phyloP scores from a whole-genome alignment of 768 basidiomycete genomes.

The Gelatoporia subvermispora region DNA sequence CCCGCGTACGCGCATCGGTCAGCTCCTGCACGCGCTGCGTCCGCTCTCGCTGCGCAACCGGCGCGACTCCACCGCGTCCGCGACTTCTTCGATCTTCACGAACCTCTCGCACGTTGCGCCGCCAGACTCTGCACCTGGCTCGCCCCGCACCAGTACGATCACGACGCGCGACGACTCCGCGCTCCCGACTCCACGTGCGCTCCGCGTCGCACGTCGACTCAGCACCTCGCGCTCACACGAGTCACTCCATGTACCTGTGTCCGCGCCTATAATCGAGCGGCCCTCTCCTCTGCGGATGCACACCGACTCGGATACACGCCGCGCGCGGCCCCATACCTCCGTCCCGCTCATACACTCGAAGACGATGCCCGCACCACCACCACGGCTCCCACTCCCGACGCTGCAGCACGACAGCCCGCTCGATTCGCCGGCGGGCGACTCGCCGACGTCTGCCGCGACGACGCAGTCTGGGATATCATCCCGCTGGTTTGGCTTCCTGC shows the following conservation, averaged over 20 bases:
- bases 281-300: not conserved
- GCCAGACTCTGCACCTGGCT: constrained; percentile 3
- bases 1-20: constrained; percentile 44
- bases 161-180: not conserved
- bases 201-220: not conserved
- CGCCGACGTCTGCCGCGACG: not conserved
- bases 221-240: not conserved
- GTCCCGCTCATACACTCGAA: constrained; percentile 2
- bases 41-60: constrained; percentile 29
- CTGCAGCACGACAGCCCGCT: constrained; percentile 1
- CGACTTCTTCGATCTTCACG: constrained; percentile 14
- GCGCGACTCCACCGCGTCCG: constrained; percentile 18
- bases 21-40: constrained; percentile 52
- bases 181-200: not conserved
- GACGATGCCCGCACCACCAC: constrained; percentile 1
- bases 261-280: too few relatives aligned
- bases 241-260: not conserved
- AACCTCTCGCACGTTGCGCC: constrained; percentile 5
- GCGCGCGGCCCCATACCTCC: not conserved
- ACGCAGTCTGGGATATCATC: not conserved
- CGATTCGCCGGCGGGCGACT: constrained; percentile 1
- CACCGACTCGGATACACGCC: not conserved
- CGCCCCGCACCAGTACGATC: not conserved
- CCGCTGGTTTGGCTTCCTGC: constrained; percentile 4
- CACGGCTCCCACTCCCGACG: not conserved